Evolutionary conservation across 2,329 filamentous ascomycete species (phyloP).

Genomic region (Albophoma yamanashiensis): DNA sequence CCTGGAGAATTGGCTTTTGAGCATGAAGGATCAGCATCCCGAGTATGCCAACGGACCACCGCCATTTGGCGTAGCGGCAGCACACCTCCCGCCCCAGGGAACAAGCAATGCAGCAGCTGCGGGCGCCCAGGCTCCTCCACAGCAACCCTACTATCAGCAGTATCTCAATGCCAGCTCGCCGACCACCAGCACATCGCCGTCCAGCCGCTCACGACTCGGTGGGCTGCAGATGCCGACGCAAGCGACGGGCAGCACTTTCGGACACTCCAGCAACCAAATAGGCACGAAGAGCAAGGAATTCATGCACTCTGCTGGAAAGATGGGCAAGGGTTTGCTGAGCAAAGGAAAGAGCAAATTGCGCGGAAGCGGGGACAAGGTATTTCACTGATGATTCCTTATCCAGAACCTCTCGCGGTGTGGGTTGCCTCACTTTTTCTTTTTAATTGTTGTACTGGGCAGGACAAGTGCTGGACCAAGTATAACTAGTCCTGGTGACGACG

Average conservation of each 20-base stretch:
- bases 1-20: constrained; percentile 46
- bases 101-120: constrained; percentile 10
- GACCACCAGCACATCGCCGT: constrained; percentile 13
- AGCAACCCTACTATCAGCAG: constrained; percentile 46
- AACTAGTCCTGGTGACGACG: constrained; percentile 13
- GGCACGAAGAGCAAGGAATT: constrained; percentile 83
- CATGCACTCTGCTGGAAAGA: constrained; percentile 75
- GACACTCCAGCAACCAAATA: constrained; percentile 51
- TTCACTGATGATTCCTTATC: constrained; percentile 46
- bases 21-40: constrained; percentile 32
- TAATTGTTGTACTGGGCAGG: constrained; percentile 9
- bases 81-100: constrained; percentile 7
- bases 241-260: constrained; percentile 33
- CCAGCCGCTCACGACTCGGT: constrained; percentile 24
- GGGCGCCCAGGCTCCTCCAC: constrained; percentile 12
- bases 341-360: constrained; percentile 82
- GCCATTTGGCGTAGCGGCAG: constrained; percentile 14
- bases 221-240: constrained; percentile 25
- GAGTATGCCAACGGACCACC: constrained; percentile 33
- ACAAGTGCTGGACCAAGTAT: constrained; percentile 16
- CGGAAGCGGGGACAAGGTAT: constrained; percentile 75
- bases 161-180: constrained; percentile 36
- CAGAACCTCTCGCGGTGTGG: constrained; percentile 9
- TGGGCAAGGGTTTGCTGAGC: constrained; percentile 81
- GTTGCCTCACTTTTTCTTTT: constrained; percentile 5